These are phyloP conservation scores for Gastrolobium bilobum DNA, from an alignment of 306 rosid species.

Conservation along the genomic window DNA sequence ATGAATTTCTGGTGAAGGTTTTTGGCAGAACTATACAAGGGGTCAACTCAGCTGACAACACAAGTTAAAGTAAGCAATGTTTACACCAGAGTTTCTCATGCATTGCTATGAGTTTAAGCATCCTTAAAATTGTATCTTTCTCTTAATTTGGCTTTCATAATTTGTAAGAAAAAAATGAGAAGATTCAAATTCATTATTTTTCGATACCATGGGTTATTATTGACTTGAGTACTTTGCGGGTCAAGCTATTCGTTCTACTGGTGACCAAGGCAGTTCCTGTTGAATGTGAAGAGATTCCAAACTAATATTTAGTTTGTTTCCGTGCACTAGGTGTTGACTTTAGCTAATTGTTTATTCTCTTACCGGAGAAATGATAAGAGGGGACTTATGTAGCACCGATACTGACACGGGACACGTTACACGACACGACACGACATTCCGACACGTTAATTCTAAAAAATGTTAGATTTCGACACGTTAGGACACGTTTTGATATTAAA, in stretches of 20 bases:
- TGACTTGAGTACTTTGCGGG: constrained; percentile 19
- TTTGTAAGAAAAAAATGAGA: constrained; percentile 1
- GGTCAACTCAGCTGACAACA: constrained; percentile 4
- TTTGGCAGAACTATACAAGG: constrained; percentile 2
- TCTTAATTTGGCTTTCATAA: no score
- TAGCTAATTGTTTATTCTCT: background rate
- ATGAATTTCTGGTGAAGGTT: constrained; percentile 24
- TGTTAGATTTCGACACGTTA: no score
- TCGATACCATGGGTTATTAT: background rate
- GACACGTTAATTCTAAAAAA: no score
- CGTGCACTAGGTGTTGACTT: background rate
- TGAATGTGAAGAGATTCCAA: background rate
- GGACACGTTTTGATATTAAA: no score
- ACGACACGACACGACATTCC: no score
- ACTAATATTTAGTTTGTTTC: background rate
- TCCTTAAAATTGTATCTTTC: background rate
- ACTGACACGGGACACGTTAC: no score
- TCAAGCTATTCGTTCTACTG: background rate
- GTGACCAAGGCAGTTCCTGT: background rate
- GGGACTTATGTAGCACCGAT: no score
- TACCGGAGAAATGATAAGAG: no score
- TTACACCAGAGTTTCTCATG: background rate
- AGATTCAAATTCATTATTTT: constrained; percentile 12
- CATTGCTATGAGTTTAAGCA: background rate
- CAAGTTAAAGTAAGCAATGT: no score